Base-by-base conservation (phyloP, 106 monocot genomes). In the Acorus gramineus region DNA sequence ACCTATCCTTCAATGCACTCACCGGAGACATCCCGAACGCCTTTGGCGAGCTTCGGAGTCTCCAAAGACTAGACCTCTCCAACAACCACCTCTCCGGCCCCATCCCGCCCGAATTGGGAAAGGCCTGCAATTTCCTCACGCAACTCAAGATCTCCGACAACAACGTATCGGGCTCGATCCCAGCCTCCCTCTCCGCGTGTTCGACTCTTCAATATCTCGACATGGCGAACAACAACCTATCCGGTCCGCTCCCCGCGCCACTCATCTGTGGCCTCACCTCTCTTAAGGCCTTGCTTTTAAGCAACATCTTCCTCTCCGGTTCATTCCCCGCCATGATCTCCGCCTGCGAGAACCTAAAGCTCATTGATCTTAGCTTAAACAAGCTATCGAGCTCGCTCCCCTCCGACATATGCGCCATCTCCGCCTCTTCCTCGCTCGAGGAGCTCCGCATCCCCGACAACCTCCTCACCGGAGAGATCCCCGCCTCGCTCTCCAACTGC, bases 231-330 rank as follows among this genome's bases (percentile, higher is more conserved):
- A 89, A 89, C 74, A 85, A 74, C 54, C 64, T 89, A 10, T 71
- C 82, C 8, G 80, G 85, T 56, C 52, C 72, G 2, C 46, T 82
- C n/a, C 77, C 74, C 8, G 59, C 63, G 42, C 47, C 52, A 44
- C 51, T 76, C 10, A 69, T 87, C 4, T 49, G 61, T 45, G 70
- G 80, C 46, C 61, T 88, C 11, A 55, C 70, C 65, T 80, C 82
- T 0, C 55, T 89, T 7, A 79, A 89, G 55, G 69, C 9, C 51
- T 69, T 89, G 6, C 66, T 80, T 4, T 11, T 85, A 67, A 81
- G 80, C 67, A 88, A 85, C 56, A 93, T 88, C 66, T 88, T 80
- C 74, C 82, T 93, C n/a, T 73, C 71, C 7, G 88, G 93, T 14
- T 10, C 69, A 43, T 59, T 93, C 11, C 93, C 88, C 1, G 57